These are phyloP conservation scores for Ceratocystis papillata DNA, from an alignment of 2,329 filamentous ascomycete species.

Conservation along the genomic window DNA sequence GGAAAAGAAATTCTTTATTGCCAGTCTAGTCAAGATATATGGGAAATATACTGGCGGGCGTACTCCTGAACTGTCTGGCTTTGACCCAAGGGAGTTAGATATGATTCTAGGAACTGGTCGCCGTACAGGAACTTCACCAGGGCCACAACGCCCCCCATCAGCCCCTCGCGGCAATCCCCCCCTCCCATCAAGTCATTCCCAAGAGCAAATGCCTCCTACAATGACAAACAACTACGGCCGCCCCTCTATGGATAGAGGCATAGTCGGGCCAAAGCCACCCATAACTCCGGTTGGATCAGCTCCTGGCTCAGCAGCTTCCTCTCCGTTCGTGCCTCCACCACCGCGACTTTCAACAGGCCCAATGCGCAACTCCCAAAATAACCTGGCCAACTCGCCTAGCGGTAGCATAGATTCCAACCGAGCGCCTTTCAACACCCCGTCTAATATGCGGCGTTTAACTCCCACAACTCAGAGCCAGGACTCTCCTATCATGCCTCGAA, in stretches of 20 bases:
- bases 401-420: conserved; percentile 43
- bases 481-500: conserved; percentile 37
- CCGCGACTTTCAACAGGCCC: conserved; percentile 34
- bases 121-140: conserved; percentile 20
- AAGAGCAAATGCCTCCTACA: conserved; percentile 18
- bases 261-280: conserved; percentile 20
- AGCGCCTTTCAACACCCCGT: conserved; percentile 33
- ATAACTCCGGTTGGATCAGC: conserved; percentile 23
- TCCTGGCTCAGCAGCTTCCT: conserved; percentile 23
- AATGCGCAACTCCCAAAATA: conserved; percentile 24
- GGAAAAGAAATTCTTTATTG: conserved; percentile 98
- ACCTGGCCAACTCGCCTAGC: conserved; percentile 37
- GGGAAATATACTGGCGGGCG: conserved; percentile 89
- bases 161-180: conserved; percentile 30
- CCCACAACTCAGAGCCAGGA: conserved; percentile 48
- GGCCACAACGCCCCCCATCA: conserved; percentile 1
- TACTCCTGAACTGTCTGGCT: conserved; percentile 67
- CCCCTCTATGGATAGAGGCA: conserved; percentile 21
- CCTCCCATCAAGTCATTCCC: conserved; percentile 25
- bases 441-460: conserved; percentile 39
- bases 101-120: conserved; percentile 54
- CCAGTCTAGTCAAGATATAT: conserved; percentile 90
- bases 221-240: conserved; percentile 19
- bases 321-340: conserved; percentile 32
- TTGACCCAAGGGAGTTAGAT: conserved; percentile 68